Base-by-base conservation (phyloP, 306 rosid species). In the Rosa multiflora region DNA sequence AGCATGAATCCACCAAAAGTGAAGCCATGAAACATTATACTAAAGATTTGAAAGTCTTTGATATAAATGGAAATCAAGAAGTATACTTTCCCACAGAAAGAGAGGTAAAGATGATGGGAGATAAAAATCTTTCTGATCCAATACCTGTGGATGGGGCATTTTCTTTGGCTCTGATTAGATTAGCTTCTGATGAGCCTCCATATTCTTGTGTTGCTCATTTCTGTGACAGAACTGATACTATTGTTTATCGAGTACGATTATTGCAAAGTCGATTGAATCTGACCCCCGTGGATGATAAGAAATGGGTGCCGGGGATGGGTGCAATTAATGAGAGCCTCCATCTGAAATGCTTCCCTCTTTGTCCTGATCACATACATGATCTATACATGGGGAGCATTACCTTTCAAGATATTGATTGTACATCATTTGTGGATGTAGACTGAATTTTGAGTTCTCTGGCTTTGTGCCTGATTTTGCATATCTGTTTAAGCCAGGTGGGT, bases 91-190 rank as follows among this genome's bases (percentile, higher is more conserved):
- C 95, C 61, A 89, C 97, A 26, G 97, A 94, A 83, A 89, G 82
- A 84, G 97, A 90, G 86, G 93, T 92, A 70, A 91, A 89, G 86
- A 92, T 94, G 97, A 88, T 89, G 97, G 98, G 98, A 86, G 94
- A 90, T 59, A 76, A 76, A 83, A 88, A 87, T 82, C 93, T 92
- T 73, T 85, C 88, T 10, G 97, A 94, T 84, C 98, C 98, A 46
- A 89, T 85, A 77, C 97, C 91, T 32, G 94, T 91, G 64, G 97
- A 89, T 48, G 98, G 97, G 46, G 83, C 85, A 39, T 78, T 90
- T 66, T 84, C 89, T 40, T 83, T 92, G 91, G 89, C 86, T 63
- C 47, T 87, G 80, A 83, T 89, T 68, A 89, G 98, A 81, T 84
- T 94, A 85, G 97, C 89, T 68, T 87, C 87, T 26, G 91, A 92